These are phyloP conservation scores for Amaranthus hypochondriacus DNA, from an alignment of 148 eudicot genomes.

Conservation along the genomic window DNA sequence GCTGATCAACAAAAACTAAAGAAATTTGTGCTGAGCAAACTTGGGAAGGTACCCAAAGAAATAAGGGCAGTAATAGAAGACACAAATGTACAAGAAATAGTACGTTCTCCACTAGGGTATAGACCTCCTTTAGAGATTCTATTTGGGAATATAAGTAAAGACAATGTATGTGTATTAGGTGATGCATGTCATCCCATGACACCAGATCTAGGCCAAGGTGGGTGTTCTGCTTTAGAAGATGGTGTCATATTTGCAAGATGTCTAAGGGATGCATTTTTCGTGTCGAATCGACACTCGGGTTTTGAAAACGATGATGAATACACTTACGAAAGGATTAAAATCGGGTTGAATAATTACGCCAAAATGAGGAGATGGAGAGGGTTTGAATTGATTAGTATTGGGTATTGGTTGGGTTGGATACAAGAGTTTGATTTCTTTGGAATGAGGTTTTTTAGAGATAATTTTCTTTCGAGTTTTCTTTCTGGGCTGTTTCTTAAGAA, in stretches of 20 bases:
- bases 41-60: conserved; percentile 40
- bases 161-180: conserved; percentile 50
- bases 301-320: conserved; percentile 12
- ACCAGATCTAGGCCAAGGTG: conserved; percentile 69
- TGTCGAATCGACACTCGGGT: background rate
- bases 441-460: conserved; percentile 42
- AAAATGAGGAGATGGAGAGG: conserved; percentile 50
- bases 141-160: conserved; percentile 44
- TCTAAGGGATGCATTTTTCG: conserved; percentile 30
- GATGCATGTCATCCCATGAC: conserved; percentile 70
- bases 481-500: conserved; percentile 31
- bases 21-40: conserved; percentile 48
- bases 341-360: conserved; percentile 30
- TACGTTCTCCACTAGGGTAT: conserved; percentile 31
- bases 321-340: conserved; percentile 26
- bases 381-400: conserved; percentile 32
- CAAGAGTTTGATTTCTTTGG: conserved; percentile 37
- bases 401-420: conserved; percentile 40
- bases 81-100: conserved; percentile 29
- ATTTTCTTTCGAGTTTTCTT: conserved; percentile 28
- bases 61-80: conserved; percentile 26
- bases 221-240: conserved; percentile 51
- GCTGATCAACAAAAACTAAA: conserved; percentile 46
- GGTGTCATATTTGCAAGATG: conserved; percentile 41
- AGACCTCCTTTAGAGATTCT: conserved; percentile 46